A percentile compares a stretch with the other conserved stretches of the same genome.
These are phyloP conservation scores for Wickerhamomyces ciferrii DNA, from an alignment of 805 yeast genomes.

Conservation along the genomic window DNA sequence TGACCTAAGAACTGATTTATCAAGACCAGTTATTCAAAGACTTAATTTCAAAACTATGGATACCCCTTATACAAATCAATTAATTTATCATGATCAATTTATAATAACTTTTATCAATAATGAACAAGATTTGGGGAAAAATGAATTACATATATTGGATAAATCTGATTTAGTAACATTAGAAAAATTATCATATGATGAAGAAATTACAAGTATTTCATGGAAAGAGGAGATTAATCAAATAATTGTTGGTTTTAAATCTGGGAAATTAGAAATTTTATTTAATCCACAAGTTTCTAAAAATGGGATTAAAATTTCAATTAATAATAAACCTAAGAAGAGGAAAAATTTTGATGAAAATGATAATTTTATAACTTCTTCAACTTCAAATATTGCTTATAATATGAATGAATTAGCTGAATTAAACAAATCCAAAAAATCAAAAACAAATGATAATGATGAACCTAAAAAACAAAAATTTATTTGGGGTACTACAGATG, in stretches of 20 bases:
- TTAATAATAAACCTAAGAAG: conserved; percentile 15
- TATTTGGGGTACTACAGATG: conserved; percentile 10
- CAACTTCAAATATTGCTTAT: conserved; percentile 6
- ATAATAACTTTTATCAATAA: conserved; percentile 2
- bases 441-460: not conserved
- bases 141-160: conserved; percentile 11
- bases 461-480: conserved; percentile 3
- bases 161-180: conserved; percentile 15
- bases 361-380: conserved; percentile 4
- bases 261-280: conserved; percentile 10
- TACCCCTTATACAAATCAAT: conserved; percentile 4
- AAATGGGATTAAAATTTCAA: conserved; percentile 14
- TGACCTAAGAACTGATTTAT: conserved; percentile 17
- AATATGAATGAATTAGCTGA: conserved; percentile 15
- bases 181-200: conserved; percentile 1
- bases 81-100: conserved; percentile 1
- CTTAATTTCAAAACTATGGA: conserved; percentile 3
- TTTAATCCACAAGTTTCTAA: conserved; percentile 15
- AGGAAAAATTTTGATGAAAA: conserved; percentile 9
- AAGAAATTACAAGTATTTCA: conserved; percentile 11
- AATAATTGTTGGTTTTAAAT: conserved; percentile 14
- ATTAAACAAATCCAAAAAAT: conserved; percentile 8
- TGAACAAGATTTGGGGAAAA: too few species aligned
- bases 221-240: conserved; percentile 19
- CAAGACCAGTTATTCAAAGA: conserved; percentile 12